These are phyloP conservation scores for Wickerhamiella alocasiicola DNA, from an alignment of 805 yeast genomes.

Conservation along the genomic window DNA sequence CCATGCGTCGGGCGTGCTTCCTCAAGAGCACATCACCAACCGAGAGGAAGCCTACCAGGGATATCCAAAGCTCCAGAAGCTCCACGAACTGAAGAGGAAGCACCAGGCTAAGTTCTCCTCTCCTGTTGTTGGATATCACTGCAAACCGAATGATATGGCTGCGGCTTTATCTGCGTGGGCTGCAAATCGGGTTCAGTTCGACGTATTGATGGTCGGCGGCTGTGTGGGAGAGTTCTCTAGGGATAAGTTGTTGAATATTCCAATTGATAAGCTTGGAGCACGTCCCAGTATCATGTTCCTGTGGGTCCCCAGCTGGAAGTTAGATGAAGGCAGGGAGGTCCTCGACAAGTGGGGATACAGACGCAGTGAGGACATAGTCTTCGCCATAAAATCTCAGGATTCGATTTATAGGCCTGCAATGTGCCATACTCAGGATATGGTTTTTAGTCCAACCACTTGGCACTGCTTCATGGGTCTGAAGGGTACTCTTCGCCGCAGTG, in stretches of 20 bases:
- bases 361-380: constrained; percentile 80
- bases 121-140: constrained; percentile 54
- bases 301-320: constrained; percentile 74
- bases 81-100: constrained; percentile 50
- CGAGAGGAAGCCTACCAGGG: constrained; percentile 59
- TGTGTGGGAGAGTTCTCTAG: constrained; percentile 56
- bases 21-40: constrained; percentile 56
- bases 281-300: constrained; percentile 78
- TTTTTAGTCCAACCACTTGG: constrained; percentile 62
- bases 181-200: constrained; percentile 49
- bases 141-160: constrained; percentile 40
- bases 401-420: constrained; percentile 52
- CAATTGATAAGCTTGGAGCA: constrained; percentile 60
- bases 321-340: constrained; percentile 42
- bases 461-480: constrained; percentile 98
- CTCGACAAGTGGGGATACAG: constrained; percentile 51
- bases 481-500: constrained; percentile 80
- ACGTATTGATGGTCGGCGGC: constrained; percentile 87
- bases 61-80: constrained; percentile 66
- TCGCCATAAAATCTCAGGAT: constrained; percentile 53
- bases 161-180: constrained; percentile 53
- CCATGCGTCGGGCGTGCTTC: constrained; percentile 49
- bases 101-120: constrained; percentile 45
- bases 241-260: constrained; percentile 50
- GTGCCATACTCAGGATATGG: constrained; percentile 31